These are phyloP conservation scores for Ogataea angusta DNA, from an alignment of 805 yeast genomes.

Conservation along the genomic window DNA sequence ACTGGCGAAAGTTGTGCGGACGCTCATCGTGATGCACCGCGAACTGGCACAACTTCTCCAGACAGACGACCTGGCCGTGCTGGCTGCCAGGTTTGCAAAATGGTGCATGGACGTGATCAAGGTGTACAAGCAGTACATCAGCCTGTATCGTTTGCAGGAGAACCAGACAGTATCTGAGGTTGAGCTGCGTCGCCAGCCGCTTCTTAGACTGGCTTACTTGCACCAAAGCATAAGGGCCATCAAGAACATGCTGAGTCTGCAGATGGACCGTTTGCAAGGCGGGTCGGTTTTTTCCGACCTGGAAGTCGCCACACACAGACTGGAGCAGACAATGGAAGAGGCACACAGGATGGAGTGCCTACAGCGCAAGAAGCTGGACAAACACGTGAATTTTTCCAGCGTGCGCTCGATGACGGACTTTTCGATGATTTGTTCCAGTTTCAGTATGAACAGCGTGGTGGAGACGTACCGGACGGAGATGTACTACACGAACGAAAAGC, in stretches of 20 bases:
- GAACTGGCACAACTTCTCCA: conserved; percentile 14
- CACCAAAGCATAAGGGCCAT: conserved; percentile 22
- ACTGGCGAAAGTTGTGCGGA: conserved; percentile 15
- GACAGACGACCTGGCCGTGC: conserved; percentile 11
- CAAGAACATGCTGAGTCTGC: conserved; percentile 19
- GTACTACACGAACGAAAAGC: conserved; percentile 25
- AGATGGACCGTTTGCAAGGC: conserved; percentile 19
- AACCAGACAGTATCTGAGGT: conserved; percentile 28
- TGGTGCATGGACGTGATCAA: conserved; percentile 25
- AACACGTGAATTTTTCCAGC: conserved; percentile 16
- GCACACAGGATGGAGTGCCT: conserved; percentile 25
- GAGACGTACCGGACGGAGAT: conserved; percentile 19
- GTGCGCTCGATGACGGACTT: conserved; percentile 26
- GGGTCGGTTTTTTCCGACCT: conserved; percentile 24
- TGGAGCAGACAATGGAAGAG: conserved; percentile 14
- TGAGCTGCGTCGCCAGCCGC: conserved; percentile 30
- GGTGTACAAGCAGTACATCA: conserved; percentile 23
- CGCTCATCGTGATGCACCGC: conserved; percentile 19
- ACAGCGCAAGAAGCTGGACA: conserved; percentile 19
- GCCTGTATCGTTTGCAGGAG: conserved; percentile 21
- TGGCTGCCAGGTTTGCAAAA: conserved; percentile 18
- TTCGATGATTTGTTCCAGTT: conserved; percentile 20
- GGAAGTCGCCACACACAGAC: conserved; percentile 22
- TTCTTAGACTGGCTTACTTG: conserved; percentile 29
- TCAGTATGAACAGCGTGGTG: conserved; percentile 10